phyloP scores from a whole-genome alignment of 1,284 basidiomycete species.

The Stereum hirsutum region DNA sequence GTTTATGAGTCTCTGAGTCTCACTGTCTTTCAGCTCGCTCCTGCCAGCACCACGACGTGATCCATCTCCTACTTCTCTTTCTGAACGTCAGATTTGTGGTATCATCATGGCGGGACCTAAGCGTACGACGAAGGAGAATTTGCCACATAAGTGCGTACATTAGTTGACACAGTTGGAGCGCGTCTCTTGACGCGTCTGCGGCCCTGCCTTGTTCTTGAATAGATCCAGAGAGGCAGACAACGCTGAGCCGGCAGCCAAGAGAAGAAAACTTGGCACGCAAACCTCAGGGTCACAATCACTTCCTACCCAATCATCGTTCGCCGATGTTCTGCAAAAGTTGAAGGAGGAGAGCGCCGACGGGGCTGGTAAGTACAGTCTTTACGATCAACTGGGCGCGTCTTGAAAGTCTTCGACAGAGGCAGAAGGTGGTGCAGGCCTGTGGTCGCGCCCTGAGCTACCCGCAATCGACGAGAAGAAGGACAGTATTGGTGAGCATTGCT shows the following conservation, averaged over 20 bases:
- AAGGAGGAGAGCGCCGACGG: constrained; percentile 55
- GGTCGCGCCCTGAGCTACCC: constrained; percentile 64
- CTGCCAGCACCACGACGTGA: too few species aligned
- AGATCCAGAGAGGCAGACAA: constrained; percentile 11
- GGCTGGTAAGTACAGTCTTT: constrained; percentile 25
- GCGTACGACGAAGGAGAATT: constrained; percentile 19
- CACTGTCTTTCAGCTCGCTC: too few species aligned
- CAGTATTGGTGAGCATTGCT: constrained; percentile 40
- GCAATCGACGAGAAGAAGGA: constrained; percentile 52
- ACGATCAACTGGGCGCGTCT: neutral
- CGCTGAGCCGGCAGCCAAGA: constrained; percentile 43
- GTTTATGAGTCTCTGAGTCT: too few species aligned
- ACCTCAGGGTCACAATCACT: constrained; percentile 23
- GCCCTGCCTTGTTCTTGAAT: neutral
- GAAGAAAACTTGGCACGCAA: constrained; percentile 38
- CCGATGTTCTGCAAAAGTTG: constrained; percentile 69
- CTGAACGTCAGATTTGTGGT: neutral
- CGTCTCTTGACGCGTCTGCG: constrained; percentile 1
- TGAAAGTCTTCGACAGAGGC: constrained; percentile 30
- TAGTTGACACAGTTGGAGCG: constrained; percentile 9
- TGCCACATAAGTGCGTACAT: constrained; percentile 14
- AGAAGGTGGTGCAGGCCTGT: constrained; percentile 70
- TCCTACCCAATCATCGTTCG: constrained; percentile 44
- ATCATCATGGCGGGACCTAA: constrained; percentile 6
- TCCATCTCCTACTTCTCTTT: constrained; percentile 6